Percentiles rank a stretch among this genome's conserved stretches.
phyloP scores from a whole-genome alignment of 169 alveolate genomes.

The Plasmodium relictum region DNA sequence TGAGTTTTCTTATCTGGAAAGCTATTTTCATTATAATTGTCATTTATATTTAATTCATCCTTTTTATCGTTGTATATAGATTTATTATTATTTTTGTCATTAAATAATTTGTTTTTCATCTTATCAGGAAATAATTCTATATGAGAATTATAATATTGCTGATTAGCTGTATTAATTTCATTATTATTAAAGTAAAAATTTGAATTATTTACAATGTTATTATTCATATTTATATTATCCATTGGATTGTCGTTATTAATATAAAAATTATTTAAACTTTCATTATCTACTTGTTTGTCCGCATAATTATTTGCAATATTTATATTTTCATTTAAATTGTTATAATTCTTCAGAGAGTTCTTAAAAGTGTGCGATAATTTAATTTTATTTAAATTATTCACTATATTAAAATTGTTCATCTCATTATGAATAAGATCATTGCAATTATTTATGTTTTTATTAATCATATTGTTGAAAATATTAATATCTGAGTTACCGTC shows the following conservation, averaged over 20 bases:
- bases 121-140: conserved; percentile 27
- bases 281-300: background rate
- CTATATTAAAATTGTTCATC: conserved; percentile 8
- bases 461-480: conserved; percentile 7
- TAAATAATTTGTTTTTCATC: conserved; percentile 23
- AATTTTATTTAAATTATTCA: too few species aligned
- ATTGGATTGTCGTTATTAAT: conserved; percentile 30
- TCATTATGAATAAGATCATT: conserved; percentile 16
- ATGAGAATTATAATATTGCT: conserved; percentile 27
- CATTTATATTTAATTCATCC: conserved; percentile 24
- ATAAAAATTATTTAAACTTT: conserved; percentile 16
- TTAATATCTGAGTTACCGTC: conserved; percentile 2
- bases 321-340: too few species aligned
- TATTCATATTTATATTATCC: conserved; percentile 35
- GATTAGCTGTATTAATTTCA: conserved; percentile 24
- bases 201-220: conserved; percentile 23
- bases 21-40: conserved; percentile 25
- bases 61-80: conserved; percentile 43
- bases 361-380: too few species aligned
- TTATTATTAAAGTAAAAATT: conserved; percentile 18
- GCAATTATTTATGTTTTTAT: conserved; percentile 13
- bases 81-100: conserved; percentile 22
- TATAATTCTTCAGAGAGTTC: too few species aligned
- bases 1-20: conserved; percentile 36
- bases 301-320: too few species aligned